Conservation (phyloP, 495 filamentous ascomycete genomes). For the Cercophora samala region DNA sequence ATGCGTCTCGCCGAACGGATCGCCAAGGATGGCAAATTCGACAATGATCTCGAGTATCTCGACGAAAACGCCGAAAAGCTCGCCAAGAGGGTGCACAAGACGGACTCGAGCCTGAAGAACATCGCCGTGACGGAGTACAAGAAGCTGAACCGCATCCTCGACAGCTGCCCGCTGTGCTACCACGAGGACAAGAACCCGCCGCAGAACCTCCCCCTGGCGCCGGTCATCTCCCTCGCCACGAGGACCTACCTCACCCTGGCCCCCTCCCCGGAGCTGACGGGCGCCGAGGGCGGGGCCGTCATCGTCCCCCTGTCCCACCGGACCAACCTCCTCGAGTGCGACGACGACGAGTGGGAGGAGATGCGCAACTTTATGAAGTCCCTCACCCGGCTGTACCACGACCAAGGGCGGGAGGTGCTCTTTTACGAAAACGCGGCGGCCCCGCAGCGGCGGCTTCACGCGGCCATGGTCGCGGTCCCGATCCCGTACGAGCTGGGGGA, state of each 20-base stretch:
- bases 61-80: slow-evolving; percentile 93
- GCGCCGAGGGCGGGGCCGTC: slow-evolving; percentile 66
- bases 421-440: slow-evolving; percentile 97
- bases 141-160: slow-evolving; percentile 82
- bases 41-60: slow-evolving; percentile 93
- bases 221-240: slow-evolving; percentile 84
- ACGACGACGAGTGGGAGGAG: slow-evolving; percentile 99
- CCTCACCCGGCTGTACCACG: slow-evolving; percentile 87
- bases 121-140: slow-evolving; percentile 84
- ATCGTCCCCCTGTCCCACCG: slow-evolving; percentile 90
- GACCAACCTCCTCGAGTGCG: slow-evolving; percentile 88
- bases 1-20: slow-evolving; percentile 83
- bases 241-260: slow-evolving; percentile 85
- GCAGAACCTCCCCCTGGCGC: slow-evolving; percentile 63
- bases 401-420: slow-evolving; percentile 82
- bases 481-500: slow-evolving; percentile 83
- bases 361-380: slow-evolving; percentile 99
- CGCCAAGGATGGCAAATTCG: slow-evolving; percentile 86
- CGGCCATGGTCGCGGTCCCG: slow-evolving; percentile 80
- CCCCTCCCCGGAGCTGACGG: slow-evolving; percentile 79
- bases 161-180: slow-evolving; percentile 86
- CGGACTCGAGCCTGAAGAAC: slow-evolving; percentile 84
- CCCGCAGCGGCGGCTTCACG: slow-evolving; percentile 74
- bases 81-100: slow-evolving; percentile 83
- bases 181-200: slow-evolving; percentile 82